Percentiles rank a stretch among this genome's conserved stretches.
These are phyloP conservation scores for Phascolomyces articulosus DNA, from an alignment of 371 early-diverging fungal species.

Conservation along the genomic window DNA sequence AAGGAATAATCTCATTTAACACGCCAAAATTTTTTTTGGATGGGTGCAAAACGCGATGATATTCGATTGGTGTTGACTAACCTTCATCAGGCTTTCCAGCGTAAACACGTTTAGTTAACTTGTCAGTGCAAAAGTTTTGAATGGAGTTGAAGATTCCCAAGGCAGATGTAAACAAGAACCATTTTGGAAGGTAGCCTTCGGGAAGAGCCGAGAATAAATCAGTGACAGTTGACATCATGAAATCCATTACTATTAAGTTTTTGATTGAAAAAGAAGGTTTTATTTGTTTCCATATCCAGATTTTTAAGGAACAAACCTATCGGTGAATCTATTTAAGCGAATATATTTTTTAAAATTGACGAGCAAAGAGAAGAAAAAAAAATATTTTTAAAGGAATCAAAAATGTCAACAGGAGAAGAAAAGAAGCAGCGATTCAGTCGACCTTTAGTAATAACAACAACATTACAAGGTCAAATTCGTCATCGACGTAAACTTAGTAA, in stretches of 20 bases:
- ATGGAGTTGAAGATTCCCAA: slow-evolving; percentile 76
- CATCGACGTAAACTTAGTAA: slow-evolving; percentile 49
- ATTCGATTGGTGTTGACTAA: slow-evolving; percentile 21
- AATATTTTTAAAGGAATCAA: not conserved
- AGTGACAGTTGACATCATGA: slow-evolving; percentile 21
- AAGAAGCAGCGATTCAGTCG: slow-evolving; percentile 8
- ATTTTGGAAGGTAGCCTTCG: slow-evolving; percentile 67
- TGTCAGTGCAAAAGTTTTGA: slow-evolving; percentile 71
- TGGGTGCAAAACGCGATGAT: too few relatives aligned
- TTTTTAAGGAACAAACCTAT: too few relatives aligned
- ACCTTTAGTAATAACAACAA: not conserved
- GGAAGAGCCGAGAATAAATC: slow-evolving; percentile 54
- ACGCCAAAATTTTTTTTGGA: too few relatives aligned
- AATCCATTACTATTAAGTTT: slow-evolving; percentile 20
- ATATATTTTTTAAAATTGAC: too few relatives aligned
- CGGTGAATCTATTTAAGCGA: too few relatives aligned
- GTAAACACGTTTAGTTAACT: slow-evolving; percentile 74
- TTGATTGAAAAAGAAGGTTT: not conserved
- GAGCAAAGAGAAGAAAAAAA: too few relatives aligned
- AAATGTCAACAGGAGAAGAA: not conserved
- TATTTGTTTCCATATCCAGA: too few relatives aligned
- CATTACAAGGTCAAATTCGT: slow-evolving; percentile 45
- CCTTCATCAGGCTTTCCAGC: slow-evolving; percentile 62
- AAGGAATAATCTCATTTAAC: not conserved
- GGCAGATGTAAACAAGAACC: slow-evolving; percentile 71